These are phyloP conservation scores for Neurospora sp. DNA, from an alignment of 495 filamentous ascomycete species.

Conservation along the genomic window DNA sequence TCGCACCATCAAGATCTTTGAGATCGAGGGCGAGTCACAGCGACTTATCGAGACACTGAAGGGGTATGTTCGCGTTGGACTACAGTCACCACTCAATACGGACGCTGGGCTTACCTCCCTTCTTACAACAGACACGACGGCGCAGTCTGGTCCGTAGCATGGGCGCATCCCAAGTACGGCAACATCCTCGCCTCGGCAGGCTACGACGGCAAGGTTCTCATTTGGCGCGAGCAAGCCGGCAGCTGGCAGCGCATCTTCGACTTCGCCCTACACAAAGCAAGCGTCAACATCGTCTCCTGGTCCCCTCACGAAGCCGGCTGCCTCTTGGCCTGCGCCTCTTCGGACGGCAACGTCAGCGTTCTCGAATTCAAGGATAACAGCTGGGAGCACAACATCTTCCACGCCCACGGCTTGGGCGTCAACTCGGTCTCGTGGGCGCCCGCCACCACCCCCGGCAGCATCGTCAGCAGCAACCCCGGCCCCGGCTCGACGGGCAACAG, in stretches of 20 bases:
- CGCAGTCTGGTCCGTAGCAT: constrained; percentile 92
- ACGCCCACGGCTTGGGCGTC: constrained; percentile 83
- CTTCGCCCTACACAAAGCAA: constrained; percentile 83
- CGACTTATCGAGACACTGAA: constrained; percentile 85
- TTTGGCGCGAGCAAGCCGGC: constrained; percentile 82
- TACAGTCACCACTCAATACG: not conserved
- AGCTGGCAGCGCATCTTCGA: constrained; percentile 79
- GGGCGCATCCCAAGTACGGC: constrained; percentile 97
- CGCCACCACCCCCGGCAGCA: constrained; percentile 62
- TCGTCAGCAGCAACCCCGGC: constrained; percentile 60
- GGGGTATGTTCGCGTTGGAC: constrained; percentile 48
- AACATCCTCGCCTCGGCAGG: constrained; percentile 89
- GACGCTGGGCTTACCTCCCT: constrained; percentile 9
- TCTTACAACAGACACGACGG: constrained; percentile 68
- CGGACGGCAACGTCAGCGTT: constrained; percentile 84
- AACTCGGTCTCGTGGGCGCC: constrained; percentile 96
- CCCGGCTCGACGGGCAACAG: constrained; percentile 48
- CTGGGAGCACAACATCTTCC: constrained; percentile 75
- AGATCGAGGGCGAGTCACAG: constrained; percentile 91
- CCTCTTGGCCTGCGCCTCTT: constrained; percentile 86
- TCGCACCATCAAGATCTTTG: constrained; percentile 98
- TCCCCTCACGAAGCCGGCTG: constrained; percentile 93
- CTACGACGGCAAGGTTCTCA: constrained; percentile 96
- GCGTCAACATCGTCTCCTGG: constrained; percentile 94
- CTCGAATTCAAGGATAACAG: constrained; percentile 95